Percentiles rank a stretch among this genome's conserved stretches.
These are phyloP conservation scores for Aquilaria yunnanensis DNA, from an alignment of 345 rosid genomes.

Conservation along the genomic window DNA sequence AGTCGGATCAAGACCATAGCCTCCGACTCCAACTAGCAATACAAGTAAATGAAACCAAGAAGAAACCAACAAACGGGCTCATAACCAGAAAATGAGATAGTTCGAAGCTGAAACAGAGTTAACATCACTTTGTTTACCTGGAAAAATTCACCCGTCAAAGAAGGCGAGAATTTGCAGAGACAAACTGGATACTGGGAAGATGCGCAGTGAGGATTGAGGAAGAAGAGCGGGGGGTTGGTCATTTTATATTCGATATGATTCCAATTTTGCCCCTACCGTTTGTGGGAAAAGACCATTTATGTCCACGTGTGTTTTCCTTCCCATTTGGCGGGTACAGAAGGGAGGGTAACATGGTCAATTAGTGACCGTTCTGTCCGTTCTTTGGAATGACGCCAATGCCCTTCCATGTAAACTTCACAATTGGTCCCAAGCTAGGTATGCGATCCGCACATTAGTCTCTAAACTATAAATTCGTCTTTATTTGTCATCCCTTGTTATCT, in stretches of 20 bases:
- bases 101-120: not conserved
- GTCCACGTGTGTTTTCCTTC: too few species aligned
- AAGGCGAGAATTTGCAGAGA: conserved; percentile 4
- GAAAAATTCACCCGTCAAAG: conserved; percentile 2
- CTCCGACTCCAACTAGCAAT: too few species aligned
- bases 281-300: not conserved
- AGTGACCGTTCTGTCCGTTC: not conserved
- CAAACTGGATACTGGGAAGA: not conserved
- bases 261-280: conserved; percentile 6
- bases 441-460: too few species aligned
- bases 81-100: not conserved
- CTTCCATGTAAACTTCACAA: too few species aligned
- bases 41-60: too few species aligned
- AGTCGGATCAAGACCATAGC: too few species aligned
- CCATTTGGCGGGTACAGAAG: not conserved
- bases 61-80: not conserved
- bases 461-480: too few species aligned
- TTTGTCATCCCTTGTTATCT: too few species aligned
- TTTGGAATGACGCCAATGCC: too few species aligned
- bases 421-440: too few species aligned
- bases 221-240: conserved; percentile 7
- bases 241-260: conserved; percentile 14
- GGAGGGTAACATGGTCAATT: conserved; percentile 6
- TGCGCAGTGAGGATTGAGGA: conserved; percentile 1
- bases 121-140: conserved; percentile 4